Conservation (phyloP, 2,329 filamentous ascomycete genomes). For the Aspergillus pseudoviridinutans region DNA sequence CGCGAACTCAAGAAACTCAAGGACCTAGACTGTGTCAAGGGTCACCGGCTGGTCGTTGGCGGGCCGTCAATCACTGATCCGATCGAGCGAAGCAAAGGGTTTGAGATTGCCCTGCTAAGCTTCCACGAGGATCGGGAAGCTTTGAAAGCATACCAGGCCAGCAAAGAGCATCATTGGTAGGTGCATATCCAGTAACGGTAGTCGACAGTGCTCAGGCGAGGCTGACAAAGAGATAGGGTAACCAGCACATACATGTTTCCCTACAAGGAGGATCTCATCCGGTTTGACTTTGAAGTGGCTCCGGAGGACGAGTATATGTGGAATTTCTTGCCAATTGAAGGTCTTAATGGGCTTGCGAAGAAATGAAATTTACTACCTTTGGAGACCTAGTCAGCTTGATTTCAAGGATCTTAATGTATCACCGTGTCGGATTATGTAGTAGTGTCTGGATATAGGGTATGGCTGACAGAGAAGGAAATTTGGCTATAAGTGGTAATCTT, state of each 20-base stretch:
- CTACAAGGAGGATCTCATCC: slow-evolving; percentile 50
- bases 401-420: too few species aligned
- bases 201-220: background rate
- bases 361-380: background rate
- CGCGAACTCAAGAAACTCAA: slow-evolving; percentile 49
- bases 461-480: too few species aligned
- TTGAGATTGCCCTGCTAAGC: slow-evolving; percentile 50
- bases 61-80: slow-evolving; percentile 52
- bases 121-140: slow-evolving; percentile 47
- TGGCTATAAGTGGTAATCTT: too few species aligned
- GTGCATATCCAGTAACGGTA: background rate
- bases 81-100: slow-evolving; percentile 52
- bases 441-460: too few species aligned
- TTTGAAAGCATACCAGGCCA: slow-evolving; percentile 51
- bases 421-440: too few species aligned
- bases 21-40: slow-evolving; percentile 45
- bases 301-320: slow-evolving; percentile 31
- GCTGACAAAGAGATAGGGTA: slow-evolving; percentile 35
- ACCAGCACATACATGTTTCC: slow-evolving; percentile 51
- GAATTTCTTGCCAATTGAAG: background rate
- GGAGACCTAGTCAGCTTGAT: too few species aligned
- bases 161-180: slow-evolving; percentile 50
- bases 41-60: slow-evolving; percentile 49
- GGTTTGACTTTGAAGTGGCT: slow-evolving; percentile 52
- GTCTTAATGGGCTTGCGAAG: background rate